These are phyloP conservation scores for Papiliotrema fonsecae DNA, from an alignment of 1,284 basidiomycete species.

Conservation along the genomic window DNA sequence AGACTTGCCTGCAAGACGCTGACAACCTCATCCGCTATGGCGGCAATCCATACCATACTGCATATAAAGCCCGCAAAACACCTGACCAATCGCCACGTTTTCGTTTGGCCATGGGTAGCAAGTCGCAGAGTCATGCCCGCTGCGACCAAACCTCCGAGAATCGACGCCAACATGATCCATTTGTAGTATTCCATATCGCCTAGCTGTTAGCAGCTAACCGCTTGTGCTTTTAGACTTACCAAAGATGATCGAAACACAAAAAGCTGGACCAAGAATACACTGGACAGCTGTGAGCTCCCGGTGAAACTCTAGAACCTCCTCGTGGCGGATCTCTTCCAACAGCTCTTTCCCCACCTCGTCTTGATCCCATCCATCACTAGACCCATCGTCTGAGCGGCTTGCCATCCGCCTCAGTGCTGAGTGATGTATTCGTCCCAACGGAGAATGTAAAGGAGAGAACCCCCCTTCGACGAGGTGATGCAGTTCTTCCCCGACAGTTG, in stretches of 20 bases:
- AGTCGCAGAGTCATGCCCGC: conserved; percentile 60
- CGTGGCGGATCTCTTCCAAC: conserved; percentile 15
- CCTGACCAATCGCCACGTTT: conserved; percentile 62
- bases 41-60: conserved; percentile 90
- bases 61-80: conserved; percentile 86
- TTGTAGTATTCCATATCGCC: conserved; percentile 56
- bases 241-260: conserved; percentile 68
- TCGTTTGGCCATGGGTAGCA: conserved; percentile 59
- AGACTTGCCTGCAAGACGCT: conserved; percentile 68
- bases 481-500: conserved; percentile 31
- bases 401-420: conserved; percentile 10
- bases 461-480: conserved; percentile 38
- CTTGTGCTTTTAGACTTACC: too few relatives aligned
- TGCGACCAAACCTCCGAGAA: conserved; percentile 55
- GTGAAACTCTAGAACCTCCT: conserved; percentile 57
- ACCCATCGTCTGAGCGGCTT: conserved; percentile 31
- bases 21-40: conserved; percentile 90
- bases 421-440: conserved; percentile 24
- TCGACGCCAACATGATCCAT: conserved; percentile 58
- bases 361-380: conserved; percentile 2
- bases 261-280: conserved; percentile 71
- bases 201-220: conserved; percentile 35
- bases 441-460: conserved; percentile 27
- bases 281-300: conserved; percentile 77
- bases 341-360: conserved; percentile 39